Evolutionary conservation across 164 flowering plant genomes (phyloP), one percentile per base, ranked within the genome.

Genomic region (Vitis cinerea): DNA sequence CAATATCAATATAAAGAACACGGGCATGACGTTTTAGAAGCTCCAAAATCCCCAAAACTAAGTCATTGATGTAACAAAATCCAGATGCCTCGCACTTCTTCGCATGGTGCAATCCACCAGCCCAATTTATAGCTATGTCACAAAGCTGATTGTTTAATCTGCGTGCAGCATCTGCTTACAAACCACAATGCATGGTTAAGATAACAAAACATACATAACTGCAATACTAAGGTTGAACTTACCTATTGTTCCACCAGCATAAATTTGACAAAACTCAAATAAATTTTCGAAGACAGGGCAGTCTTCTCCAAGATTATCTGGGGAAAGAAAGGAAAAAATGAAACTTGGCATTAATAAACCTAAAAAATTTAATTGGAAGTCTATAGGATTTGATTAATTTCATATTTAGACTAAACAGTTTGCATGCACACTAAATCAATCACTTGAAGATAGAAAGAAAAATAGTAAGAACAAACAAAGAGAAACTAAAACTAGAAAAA

Each of bases 171-270:
- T 95, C 99, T 95, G 87, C 71, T 10, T 72, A 64, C 60, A 80
- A 71, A 64, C 19, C 50, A 58, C 70, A 78, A 62, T 37, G 44
- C 44, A 3, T 37, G 44, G 44, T 37, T 37, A 37, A 37, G 44
- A 37, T 37, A 6, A 37, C 44, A 37, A 37, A 37, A 37, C 44
- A 37, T 37, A 2, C 44, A 37, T 37, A 4, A 37, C 44, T 6
- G 44, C 44, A 37, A 37, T 37, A 6, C 44, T 37, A 37, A 37
- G 44, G 54, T n/a, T 2, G 44, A 37, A 37, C 44, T 78, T 86
- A 93, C 99, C 99, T 83, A 95, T 80, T 55, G 98, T 95, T 72
- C 98, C 99, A 79, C 99, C 99, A 55, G 99, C 97, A 88, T 93
- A 95, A 70, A 95, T 90, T 80, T 95, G 98, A 74, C 99, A 95